Evolutionary conservation across 2,329 filamentous ascomycete species (phyloP).

Genomic region (Aspergillus sp.): DNA sequence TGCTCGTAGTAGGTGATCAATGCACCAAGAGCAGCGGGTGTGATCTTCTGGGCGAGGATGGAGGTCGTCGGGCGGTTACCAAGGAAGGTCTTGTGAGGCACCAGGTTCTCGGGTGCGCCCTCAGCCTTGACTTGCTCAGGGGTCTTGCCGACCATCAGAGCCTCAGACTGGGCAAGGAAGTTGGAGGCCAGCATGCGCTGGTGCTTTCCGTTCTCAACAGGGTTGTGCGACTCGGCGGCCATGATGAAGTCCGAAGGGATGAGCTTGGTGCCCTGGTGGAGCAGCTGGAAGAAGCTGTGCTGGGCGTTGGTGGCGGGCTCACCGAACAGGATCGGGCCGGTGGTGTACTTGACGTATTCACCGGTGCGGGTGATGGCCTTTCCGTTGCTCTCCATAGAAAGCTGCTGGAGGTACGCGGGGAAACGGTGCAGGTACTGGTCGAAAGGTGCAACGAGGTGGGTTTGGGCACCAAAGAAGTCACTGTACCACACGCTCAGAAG

Average conservation of each 20-base stretch:
- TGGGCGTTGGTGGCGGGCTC: slow-evolving; percentile 99
- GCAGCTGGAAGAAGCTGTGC: slow-evolving; percentile 99
- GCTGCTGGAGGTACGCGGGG: slow-evolving; percentile 97
- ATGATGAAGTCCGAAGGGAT: slow-evolving; percentile 98
- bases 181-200: slow-evolving; percentile 65
- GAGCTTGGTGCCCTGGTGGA: slow-evolving; percentile 98
- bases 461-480: slow-evolving; percentile 97
- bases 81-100: slow-evolving; percentile 98
- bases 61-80: slow-evolving; percentile 96
- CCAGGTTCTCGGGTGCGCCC: slow-evolving; percentile 55
- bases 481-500: slow-evolving; percentile 98
- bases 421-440: slow-evolving; percentile 99
- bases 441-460: slow-evolving; percentile 94
- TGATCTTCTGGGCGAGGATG: slow-evolving; percentile 91
- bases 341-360: slow-evolving; percentile 93
- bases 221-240: slow-evolving; percentile 95
- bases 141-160: slow-evolving; percentile 55
- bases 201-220: slow-evolving; percentile 85
- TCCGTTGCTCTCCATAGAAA: slow-evolving; percentile 99
- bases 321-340: slow-evolving; percentile 91
- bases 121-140: slow-evolving; percentile 50
- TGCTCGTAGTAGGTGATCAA: slow-evolving; percentile 99
- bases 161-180: slow-evolving; percentile 52
- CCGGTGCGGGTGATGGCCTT: slow-evolving; percentile 91
- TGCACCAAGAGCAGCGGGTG: slow-evolving; percentile 87